Conservation (phyloP, 2,329 filamentous ascomycete genomes). For the Passalora sequoiae region DNA sequence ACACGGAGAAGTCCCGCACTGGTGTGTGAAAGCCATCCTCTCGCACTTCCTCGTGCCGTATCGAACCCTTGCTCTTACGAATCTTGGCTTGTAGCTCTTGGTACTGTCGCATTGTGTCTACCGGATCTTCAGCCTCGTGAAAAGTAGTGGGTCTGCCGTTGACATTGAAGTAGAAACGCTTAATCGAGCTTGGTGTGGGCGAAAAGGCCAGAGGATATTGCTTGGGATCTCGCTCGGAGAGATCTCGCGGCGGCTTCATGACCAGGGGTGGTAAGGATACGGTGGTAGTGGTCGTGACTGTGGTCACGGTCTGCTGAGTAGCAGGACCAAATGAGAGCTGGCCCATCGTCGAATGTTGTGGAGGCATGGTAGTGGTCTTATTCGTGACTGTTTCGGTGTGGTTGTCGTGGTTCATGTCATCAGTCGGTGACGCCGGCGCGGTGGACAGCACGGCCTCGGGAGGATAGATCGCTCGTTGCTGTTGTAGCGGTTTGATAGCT, state of each 20-base stretch:
- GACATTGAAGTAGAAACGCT: conserved; percentile 69
- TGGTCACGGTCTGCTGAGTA: conserved; percentile 65
- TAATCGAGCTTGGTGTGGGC: conserved; percentile 73
- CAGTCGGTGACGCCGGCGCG: conserved; percentile 31
- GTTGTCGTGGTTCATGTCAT: conserved; percentile 17
- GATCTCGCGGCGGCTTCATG: conserved; percentile 65
- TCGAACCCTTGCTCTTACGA: conserved; percentile 26
- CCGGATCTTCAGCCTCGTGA: conserved; percentile 56
- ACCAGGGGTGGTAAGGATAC: conserved; percentile 76
- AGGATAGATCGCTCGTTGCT: too few species aligned
- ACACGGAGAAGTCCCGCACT: conserved; percentile 12
- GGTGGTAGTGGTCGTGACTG: conserved; percentile 86
- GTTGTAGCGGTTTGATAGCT: conserved; percentile 8
- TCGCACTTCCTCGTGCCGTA: conserved; percentile 23
- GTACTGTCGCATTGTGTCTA: conserved; percentile 47
- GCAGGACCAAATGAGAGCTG: conserved; percentile 59
- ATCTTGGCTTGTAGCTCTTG: conserved; percentile 28
- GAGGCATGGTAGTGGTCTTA: conserved; percentile 22
- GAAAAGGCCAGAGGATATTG: conserved; percentile 82
- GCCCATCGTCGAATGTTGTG: conserved; percentile 44
- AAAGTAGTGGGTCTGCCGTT: conserved; percentile 58
- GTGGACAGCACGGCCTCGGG: too few species aligned
- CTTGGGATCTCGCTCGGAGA: conserved; percentile 73
- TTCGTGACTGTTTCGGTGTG: conserved; percentile 15
- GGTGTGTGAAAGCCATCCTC: conserved; percentile 27